Evolutionary conservation across 2,329 filamentous ascomycete species (phyloP).

Genomic region (Fusarium dimerum): DNA sequence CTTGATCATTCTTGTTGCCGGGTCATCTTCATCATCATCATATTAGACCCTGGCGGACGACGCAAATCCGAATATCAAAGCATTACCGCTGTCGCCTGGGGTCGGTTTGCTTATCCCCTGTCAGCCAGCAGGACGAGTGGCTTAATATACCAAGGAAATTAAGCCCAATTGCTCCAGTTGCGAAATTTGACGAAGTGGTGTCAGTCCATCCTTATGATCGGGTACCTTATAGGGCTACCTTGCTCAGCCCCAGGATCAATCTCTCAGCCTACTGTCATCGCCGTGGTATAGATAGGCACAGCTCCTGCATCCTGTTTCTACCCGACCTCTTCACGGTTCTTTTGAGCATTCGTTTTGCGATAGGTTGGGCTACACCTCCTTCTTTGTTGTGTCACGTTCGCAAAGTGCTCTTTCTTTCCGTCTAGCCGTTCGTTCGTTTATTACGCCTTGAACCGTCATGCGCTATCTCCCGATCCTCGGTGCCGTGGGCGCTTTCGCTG

Average conservation of each 20-base stretch:
- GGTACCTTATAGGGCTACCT: slow-evolving; percentile 22
- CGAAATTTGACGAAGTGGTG: slow-evolving; percentile 5
- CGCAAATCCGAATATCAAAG: slow-evolving; percentile 8
- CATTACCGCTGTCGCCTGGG: slow-evolving; percentile 7
- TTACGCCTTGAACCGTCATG: slow-evolving; percentile 15
- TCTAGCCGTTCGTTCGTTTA: slow-evolving; percentile 11
- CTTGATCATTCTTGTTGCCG: slow-evolving; percentile 18
- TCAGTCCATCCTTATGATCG: slow-evolving; percentile 7
- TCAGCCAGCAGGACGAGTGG: slow-evolving; percentile 15
- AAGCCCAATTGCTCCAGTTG: slow-evolving; percentile 15
- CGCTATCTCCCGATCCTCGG: slow-evolving; percentile 22
- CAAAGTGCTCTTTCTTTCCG: slow-evolving; percentile 9
- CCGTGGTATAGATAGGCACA: slow-evolving; percentile 20
- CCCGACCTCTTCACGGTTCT: background rate
- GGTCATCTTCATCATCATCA: slow-evolving; percentile 3
- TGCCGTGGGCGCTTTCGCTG: slow-evolving; percentile 21
- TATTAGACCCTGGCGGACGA: slow-evolving; percentile 11
- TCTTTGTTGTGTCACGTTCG: slow-evolving; percentile 21
- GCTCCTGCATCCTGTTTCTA: background rate
- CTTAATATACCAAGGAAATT: slow-evolving; percentile 13
- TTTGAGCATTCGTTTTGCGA: slow-evolving; percentile 9
- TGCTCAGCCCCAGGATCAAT: slow-evolving; percentile 24
- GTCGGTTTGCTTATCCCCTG: slow-evolving; percentile 6
- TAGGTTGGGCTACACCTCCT: slow-evolving; percentile 6
- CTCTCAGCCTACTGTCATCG: slow-evolving; percentile 8